Base-by-base conservation (phyloP, 139 green algal species). In the Diplosphaera chodatii region DNA sequence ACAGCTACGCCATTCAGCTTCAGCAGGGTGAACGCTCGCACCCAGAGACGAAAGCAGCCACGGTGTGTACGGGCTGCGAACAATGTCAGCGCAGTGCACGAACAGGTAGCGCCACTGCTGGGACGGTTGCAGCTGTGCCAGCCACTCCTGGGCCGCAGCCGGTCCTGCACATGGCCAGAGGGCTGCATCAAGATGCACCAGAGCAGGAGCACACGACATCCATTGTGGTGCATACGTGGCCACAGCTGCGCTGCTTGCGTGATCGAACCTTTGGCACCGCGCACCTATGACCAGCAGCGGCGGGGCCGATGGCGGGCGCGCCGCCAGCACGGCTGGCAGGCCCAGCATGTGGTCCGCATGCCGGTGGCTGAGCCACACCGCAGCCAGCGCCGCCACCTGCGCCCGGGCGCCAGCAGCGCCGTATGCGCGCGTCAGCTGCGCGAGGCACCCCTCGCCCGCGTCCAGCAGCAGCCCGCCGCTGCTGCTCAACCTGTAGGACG, bases 291-390 rank as follows among this genome's bases (percentile, higher is more conserved):
- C 80, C 63, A 91, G 71, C 64, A 95, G 75, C 3, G 78, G 69
- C n/a, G 80, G 55, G 34, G 33, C 69, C 63, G 71, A 66, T 2
- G 40, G n/a, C 13, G 56, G 68, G 0, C 86, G 73, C 1, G 77
- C 74, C 15, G 74, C 64, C 27, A 94, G 74, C 29, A 94, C 66
- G 10, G 55, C 78, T 1, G 73, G 63, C 56, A 92, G 76, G 1
- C 88, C 88, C 21, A 92, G 77, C 62, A 85, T 67, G 73, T 94
- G 88, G 70, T 94, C 88, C 23, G 90, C 89, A 69, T 96, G 91
- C 66, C 89, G 87, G 83, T 96, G 91, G 4, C 87, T 94, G 2
- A 96, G 68, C 91, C 90, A 96, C 30, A 96, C 76, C 34, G 71
- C 55, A 2, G 71, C 67, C 62, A 96, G 74, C n/a, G n/a, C n/a